phyloP scores from a whole-genome alignment of 305 asterid species.

The Solanum hybrid region DNA sequence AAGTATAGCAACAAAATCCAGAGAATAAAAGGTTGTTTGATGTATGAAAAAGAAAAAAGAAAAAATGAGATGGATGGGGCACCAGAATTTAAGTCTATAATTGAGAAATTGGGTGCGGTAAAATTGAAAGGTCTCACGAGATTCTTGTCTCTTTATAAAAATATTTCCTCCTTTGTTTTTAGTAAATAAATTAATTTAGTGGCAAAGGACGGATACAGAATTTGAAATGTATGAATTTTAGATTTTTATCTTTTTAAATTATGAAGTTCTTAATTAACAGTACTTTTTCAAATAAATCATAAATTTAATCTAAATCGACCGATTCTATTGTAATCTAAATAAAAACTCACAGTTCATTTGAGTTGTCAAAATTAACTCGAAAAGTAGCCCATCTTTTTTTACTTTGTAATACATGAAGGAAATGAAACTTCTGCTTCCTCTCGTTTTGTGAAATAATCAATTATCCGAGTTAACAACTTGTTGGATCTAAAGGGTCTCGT shows the following conservation, averaged over 20 bases:
- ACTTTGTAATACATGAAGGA: background rate
- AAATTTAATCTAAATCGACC: background rate
- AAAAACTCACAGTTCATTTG: background rate
- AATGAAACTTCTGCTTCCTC: background rate
- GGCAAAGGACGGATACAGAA: background rate
- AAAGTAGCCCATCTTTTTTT: background rate
- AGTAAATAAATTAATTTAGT: background rate
- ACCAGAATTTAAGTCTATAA: constrained; percentile 1
- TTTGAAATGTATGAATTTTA: background rate
- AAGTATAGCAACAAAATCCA: background rate
- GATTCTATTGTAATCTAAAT: background rate
- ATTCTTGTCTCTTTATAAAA: background rate
- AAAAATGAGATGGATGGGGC: background rate
- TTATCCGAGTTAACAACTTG: background rate
- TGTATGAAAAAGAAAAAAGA: background rate
- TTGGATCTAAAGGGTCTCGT: background rate
- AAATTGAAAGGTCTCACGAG: constrained; percentile 5
- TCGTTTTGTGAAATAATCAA: background rate
- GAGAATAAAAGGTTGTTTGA: background rate
- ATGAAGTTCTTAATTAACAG: background rate
- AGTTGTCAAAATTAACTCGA: background rate
- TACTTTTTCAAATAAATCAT: background rate
- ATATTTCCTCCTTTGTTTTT: background rate
- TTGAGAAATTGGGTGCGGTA: constrained; percentile 1
- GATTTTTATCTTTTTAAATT: background rate